These are phyloP conservation scores for Lentinula guzmanii DNA, from an alignment of 768 basidiomycete genomes.

Conservation along the genomic window DNA sequence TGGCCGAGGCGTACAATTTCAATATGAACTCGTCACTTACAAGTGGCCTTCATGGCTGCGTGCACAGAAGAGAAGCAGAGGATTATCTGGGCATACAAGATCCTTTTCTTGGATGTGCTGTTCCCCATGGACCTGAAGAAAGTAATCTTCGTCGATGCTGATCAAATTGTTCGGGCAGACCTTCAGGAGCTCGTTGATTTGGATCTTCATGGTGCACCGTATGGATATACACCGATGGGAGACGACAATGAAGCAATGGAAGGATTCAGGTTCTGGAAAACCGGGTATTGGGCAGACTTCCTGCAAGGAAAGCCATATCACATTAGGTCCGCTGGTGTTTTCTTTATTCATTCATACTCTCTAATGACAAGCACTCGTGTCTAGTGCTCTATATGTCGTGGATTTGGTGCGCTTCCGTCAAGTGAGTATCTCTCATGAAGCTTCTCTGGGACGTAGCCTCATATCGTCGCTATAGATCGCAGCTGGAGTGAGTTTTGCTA, in stretches of 20 bases:
- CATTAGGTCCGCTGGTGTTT: slow-evolving; percentile 59
- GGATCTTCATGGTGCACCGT: slow-evolving; percentile 88
- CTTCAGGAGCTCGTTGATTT: slow-evolving; percentile 91
- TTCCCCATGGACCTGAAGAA: slow-evolving; percentile 99
- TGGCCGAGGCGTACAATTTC: slow-evolving; percentile 88
- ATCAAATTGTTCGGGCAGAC: slow-evolving; percentile 96
- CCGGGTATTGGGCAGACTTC: slow-evolving; percentile 91
- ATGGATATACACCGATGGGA: slow-evolving; percentile 97
- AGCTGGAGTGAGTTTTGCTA: slow-evolving; percentile 35
- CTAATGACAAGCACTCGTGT: slow-evolving; percentile 9
- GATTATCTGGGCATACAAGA: slow-evolving; percentile 99
- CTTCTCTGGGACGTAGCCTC: background rate
- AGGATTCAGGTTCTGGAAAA: slow-evolving; percentile 98
- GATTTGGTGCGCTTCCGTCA: slow-evolving; percentile 95
- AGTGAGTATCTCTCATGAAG: slow-evolving; percentile 31
- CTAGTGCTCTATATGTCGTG: slow-evolving; percentile 90
- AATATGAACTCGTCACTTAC: slow-evolving; percentile 96
- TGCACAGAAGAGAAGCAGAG: slow-evolving; percentile 96
- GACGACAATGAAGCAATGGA: slow-evolving; percentile 94
- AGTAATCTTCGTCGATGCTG: slow-evolving; percentile 98
- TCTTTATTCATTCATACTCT: background rate
- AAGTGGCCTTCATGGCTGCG: slow-evolving; percentile 99
- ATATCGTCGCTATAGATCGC: slow-evolving; percentile 31
- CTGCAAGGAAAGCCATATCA: slow-evolving; percentile 84
- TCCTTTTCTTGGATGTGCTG: slow-evolving; percentile 95